A percentile compares a stretch with the other conserved stretches of the same genome.
Conservation (phyloP, 768 basidiomycete genomes). For the Amylocystis lapponica region DNA sequence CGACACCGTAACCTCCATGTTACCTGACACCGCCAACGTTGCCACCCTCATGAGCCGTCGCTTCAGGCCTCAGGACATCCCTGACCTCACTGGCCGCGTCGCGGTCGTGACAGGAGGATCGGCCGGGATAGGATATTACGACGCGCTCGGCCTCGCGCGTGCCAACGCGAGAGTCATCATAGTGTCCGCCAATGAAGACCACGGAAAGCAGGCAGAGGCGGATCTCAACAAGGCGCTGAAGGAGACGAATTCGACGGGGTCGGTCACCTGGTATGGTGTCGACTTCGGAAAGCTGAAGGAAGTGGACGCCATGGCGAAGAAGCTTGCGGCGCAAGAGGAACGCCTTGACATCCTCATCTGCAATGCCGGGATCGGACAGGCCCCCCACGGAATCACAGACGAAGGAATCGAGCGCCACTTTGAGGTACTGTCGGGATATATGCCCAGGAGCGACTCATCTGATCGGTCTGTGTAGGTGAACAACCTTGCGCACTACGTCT, state of each 20-base stretch:
- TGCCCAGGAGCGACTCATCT: not conserved
- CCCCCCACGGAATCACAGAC: constrained; percentile 19
- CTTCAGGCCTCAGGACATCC: constrained; percentile 23
- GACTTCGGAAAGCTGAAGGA: constrained; percentile 18
- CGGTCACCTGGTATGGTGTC: constrained; percentile 18
- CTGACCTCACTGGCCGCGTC: constrained; percentile 22
- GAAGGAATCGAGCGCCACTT: constrained; percentile 24
- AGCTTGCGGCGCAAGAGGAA: constrained; percentile 14
- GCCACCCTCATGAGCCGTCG: constrained; percentile 21
- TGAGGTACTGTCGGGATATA: too few relatives aligned
- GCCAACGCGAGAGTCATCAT: constrained; percentile 23
- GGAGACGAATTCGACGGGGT: constrained; percentile 16
- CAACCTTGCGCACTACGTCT: constrained; percentile 22
- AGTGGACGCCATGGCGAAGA: constrained; percentile 18
- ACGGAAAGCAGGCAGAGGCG: constrained; percentile 20
- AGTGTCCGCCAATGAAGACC: constrained; percentile 22
- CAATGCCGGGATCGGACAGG: constrained; percentile 25
- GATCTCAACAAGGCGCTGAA: constrained; percentile 21
- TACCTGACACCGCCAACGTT: constrained; percentile 22
- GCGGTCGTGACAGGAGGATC: constrained; percentile 25
- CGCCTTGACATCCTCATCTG: constrained; percentile 23
- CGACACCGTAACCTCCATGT: constrained; percentile 15
- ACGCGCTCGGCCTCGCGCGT: constrained; percentile 24
- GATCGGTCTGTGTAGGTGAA: constrained; percentile 16
- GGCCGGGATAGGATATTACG: constrained; percentile 24